phyloP scores from a whole-genome alignment of 805 yeast species.

The Kazachstania psychrophila region DNA sequence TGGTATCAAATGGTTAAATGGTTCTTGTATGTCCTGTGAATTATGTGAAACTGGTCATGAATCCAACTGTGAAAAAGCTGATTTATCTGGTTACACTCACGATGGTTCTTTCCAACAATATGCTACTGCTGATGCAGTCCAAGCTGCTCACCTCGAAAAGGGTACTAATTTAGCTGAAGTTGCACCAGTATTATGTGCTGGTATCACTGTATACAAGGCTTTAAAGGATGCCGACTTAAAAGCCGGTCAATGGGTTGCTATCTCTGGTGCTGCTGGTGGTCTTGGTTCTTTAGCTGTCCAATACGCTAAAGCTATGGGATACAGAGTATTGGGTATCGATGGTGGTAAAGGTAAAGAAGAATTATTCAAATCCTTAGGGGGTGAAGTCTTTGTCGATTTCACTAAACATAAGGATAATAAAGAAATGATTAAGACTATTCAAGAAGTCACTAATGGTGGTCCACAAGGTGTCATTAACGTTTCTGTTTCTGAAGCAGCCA shows the following conservation, averaged over 20 bases:
- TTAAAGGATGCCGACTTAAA: conserved; percentile 41
- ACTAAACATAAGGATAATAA: conserved; percentile 35
- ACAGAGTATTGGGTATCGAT: conserved; percentile 46
- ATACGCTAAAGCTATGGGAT: conserved; percentile 52
- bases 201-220: conserved; percentile 55
- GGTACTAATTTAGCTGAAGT: conserved; percentile 63
- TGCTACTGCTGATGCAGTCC: conserved; percentile 78
- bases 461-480: conserved; percentile 64
- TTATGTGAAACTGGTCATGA: conserved; percentile 44
- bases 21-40: conserved; percentile 54
- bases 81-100: conserved; percentile 47
- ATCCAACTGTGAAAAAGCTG: conserved; percentile 44
- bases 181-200: conserved; percentile 57
- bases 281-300: conserved; percentile 51
- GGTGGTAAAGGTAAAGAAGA: conserved; percentile 46
- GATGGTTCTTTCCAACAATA: conserved; percentile 81
- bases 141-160: conserved; percentile 71
- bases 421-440: conserved; percentile 40
- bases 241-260: conserved; percentile 51
- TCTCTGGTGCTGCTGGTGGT: conserved; percentile 58
- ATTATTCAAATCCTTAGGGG: conserved; percentile 40
- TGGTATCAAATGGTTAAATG: conserved; percentile 57
- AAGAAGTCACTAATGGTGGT: conserved; percentile 54
- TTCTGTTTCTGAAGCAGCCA: conserved; percentile 59
- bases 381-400: conserved; percentile 49